Percentiles rank a stretch among this genome's conserved stretches.
Evolutionary conservation across 768 basidiomycete genomes (phyloP).

Genomic region (Gymnopilus dilepis): DNA sequence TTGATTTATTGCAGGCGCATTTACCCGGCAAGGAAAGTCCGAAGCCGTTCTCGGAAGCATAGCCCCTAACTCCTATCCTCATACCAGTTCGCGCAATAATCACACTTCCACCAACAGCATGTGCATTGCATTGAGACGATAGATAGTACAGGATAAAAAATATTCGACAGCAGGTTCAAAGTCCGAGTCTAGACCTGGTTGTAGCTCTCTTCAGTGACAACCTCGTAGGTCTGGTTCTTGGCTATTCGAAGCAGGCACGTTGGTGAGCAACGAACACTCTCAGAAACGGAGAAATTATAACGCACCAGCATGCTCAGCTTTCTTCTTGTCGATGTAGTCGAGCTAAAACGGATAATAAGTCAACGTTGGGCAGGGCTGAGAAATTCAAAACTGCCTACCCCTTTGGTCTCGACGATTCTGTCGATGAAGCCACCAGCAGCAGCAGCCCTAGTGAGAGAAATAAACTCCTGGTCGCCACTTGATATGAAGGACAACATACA

Average conservation of each 20-base stretch:
- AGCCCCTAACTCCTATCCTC: no score
- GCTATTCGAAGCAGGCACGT: not conserved
- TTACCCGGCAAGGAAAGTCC: not conserved
- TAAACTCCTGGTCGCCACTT: no score
- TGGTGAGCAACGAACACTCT: no score
- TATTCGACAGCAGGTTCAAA: not conserved
- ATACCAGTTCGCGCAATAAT: no score
- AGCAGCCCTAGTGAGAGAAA: not conserved
- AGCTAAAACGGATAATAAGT: not conserved
- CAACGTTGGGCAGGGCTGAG: not conserved
- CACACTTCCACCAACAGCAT: not conserved
- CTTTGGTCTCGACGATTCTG: slow-evolving; percentile 2
- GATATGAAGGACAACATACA: no score
- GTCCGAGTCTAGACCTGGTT: not conserved
- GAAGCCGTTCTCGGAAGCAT: not conserved
- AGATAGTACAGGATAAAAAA: not conserved
- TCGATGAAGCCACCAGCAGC: slow-evolving; percentile 3
- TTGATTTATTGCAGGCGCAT: not conserved
- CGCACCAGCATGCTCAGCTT: not conserved
- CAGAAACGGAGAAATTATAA: no score
- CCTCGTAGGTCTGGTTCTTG: slow-evolving; percentile 1
- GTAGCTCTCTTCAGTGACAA: not conserved
- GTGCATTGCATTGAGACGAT: not conserved
- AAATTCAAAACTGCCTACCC: not conserved
- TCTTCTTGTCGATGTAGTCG: slow-evolving; percentile 4